Evolutionary conservation across 2,329 filamentous ascomycete genomes (phyloP), one percentile per base, ranked within the genome.

Genomic region (Hypoxylon sp.): DNA sequence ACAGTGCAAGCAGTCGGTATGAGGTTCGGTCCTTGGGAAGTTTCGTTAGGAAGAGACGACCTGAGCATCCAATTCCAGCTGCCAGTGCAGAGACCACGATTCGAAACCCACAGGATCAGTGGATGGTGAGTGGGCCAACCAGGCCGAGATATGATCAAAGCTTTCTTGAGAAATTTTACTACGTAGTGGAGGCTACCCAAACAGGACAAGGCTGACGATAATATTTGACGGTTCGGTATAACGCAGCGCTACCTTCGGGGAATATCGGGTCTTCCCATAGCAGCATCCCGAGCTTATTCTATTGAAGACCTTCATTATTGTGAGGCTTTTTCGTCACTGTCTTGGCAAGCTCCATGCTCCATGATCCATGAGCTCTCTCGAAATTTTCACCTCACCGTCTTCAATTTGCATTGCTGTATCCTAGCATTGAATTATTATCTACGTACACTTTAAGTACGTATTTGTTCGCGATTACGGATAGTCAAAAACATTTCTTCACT

Each of bases 131-230:
- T 72, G 70, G 68, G 61, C 61, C 69, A n/a, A n/a, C 53, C 58
- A 51, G 44, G 50, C 56, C 65, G 26, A 50, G 55, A 61, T 30
- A 63, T 56, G 70, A 70, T 67, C 71, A 62, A 70, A 70, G 68
- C 68, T 60, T 69, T n/a, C n/a, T 42, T 53, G 73, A 69, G 74
- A 73, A 67, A 71, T 73, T 74, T 74, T 51, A 57, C 52, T 64
- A 46, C 44, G 42, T 57, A 56, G 59, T 59, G 68, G 66, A 69
- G 69, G 68, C 69, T 76, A 72, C 75, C 74, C 68, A 66, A 77
- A 73, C 28, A 53, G 75, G 75, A 75, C 73, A 77, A 77, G 74
- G 72, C 75, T 75, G 72, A 59, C 60, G 51, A 65, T 61, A 61
- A 62, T 69, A 62, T 38, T 51, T 67, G 18, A 64, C 30, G 46